Evolutionary conservation across 768 basidiomycete species (phyloP), one percentile per base, ranked within the genome.

Genomic region (Astraeus odoratus): DNA sequence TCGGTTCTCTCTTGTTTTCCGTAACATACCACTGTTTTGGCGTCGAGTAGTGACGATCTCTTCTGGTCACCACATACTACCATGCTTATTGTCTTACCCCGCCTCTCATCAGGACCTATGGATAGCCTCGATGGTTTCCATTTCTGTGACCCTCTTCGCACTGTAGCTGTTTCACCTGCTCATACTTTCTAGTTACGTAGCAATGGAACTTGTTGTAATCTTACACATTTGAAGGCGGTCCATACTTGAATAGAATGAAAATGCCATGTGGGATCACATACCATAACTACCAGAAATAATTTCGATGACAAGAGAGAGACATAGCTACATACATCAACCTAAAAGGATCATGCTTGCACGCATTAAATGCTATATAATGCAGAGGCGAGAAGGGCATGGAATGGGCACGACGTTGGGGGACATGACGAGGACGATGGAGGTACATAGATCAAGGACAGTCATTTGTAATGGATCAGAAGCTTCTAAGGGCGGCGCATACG

Each of bases 151-250:
- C 41, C 36, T 16, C 37, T 36, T 33, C 24, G 30, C 35, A 44
- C 18, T 15, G 39, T 43, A 33, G 43, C 46, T 42, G 39, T 45
- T 42, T 42, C 31, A 12, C 23, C 39, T 52, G 43, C 45, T 40
- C 46, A 50, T 55, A 49, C 31, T 36, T 12, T 35, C 39, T 42
- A 52, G 47, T 37, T 31, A 46, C 47, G 43, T 50, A 57, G 27
- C 33, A 30, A 47, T 39, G 44, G 41, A 49, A 42, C n/a, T 31
- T 58, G 50, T 59, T 61, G 59, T 61, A 58, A 51, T 47, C 19
- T 12, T 20, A 38, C 25, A 26, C n/a, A n/a, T n/a, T 39, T 13
- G 16, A 31, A 22, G 27, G 5, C 27, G 18, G 12, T n/a, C 5
- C 12, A 27, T 30, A 20, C 16, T 31, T 6, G 27, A 23, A 8